These are phyloP conservation scores for Sugiyamaella floridensis DNA, from an alignment of 805 yeast genomes.

Conservation along the genomic window DNA sequence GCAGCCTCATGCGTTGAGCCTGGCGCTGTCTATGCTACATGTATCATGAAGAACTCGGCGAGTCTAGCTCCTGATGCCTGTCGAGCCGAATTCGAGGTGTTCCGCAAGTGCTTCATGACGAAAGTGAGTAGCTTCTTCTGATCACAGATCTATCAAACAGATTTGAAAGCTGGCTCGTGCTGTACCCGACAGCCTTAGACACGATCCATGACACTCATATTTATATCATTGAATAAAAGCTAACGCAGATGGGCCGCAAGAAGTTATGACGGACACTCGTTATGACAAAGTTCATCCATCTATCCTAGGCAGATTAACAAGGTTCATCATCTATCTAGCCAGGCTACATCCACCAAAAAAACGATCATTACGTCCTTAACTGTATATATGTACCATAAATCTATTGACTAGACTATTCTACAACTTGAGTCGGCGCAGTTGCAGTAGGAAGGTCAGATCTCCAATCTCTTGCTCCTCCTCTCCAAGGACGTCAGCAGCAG, in stretches of 20 bases:
- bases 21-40: slow-evolving; percentile 16
- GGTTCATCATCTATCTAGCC: no score
- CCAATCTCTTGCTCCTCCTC: slow-evolving; percentile 79
- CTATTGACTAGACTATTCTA: background rate
- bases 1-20: slow-evolving; percentile 10
- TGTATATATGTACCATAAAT: background rate
- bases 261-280: background rate
- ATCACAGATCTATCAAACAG: background rate
- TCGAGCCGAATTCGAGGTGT: slow-evolving; percentile 14
- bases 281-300: no score
- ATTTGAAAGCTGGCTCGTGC: background rate
- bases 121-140: slow-evolving; percentile 10
- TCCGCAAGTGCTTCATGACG: slow-evolving; percentile 14
- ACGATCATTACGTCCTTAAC: background rate
- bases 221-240: slow-evolving; percentile 1
- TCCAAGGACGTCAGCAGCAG: slow-evolving; percentile 51
- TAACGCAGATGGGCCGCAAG: background rate
- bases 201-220: background rate
- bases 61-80: slow-evolving; percentile 9
- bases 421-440: slow-evolving; percentile 38
- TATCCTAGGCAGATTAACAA: no score
- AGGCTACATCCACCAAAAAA: no score
- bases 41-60: slow-evolving; percentile 13
- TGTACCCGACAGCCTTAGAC: no score
- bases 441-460: slow-evolving; percentile 70